Percentiles rank a stretch among this genome's conserved stretches.
These are phyloP conservation scores for Apiotrichum brassicae DNA, from an alignment of 1,284 basidiomycete species.

Conservation along the genomic window DNA sequence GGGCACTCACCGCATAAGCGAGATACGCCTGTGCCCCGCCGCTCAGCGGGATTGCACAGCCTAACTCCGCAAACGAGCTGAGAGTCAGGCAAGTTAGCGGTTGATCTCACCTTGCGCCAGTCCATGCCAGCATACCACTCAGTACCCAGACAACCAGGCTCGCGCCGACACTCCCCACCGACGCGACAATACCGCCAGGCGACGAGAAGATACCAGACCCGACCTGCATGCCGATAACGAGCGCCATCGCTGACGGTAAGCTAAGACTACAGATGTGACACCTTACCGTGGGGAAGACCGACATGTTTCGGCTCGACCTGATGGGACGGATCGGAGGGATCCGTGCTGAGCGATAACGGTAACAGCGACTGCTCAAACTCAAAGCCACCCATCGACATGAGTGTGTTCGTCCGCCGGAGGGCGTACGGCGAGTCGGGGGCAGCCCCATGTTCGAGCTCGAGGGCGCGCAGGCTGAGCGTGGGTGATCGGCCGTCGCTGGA, in stretches of 20 bases:
- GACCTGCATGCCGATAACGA: conserved; percentile 78
- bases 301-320: conserved; percentile 61
- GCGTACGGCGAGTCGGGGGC: not conserved
- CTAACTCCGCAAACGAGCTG: conserved; percentile 79
- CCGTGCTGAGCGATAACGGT: conserved; percentile 60
- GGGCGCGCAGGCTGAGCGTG: conserved; percentile 63
- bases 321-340: conserved; percentile 54
- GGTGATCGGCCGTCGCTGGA: conserved; percentile 49
- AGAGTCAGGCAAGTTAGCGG: not conserved
- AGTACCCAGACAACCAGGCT: conserved; percentile 72
- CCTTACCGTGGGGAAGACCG: conserved; percentile 66
- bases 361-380: conserved; percentile 70
- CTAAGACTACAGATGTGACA: not conserved
- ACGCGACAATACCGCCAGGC: conserved; percentile 81
- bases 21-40: conserved; percentile 90
- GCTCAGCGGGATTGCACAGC: conserved; percentile 53
- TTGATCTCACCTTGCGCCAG: conserved; percentile 64
- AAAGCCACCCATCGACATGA: conserved; percentile 56
- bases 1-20: conserved; percentile 58
- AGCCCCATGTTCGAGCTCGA: conserved; percentile 56
- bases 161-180: conserved; percentile 76
- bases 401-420: conserved; percentile 51
- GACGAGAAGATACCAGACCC: conserved; percentile 91
- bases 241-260: conserved; percentile 61
- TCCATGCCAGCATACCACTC: conserved; percentile 81